Conservation (phyloP, 2,329 filamentous ascomycete species). For the Ophiostoma ulmi region DNA sequence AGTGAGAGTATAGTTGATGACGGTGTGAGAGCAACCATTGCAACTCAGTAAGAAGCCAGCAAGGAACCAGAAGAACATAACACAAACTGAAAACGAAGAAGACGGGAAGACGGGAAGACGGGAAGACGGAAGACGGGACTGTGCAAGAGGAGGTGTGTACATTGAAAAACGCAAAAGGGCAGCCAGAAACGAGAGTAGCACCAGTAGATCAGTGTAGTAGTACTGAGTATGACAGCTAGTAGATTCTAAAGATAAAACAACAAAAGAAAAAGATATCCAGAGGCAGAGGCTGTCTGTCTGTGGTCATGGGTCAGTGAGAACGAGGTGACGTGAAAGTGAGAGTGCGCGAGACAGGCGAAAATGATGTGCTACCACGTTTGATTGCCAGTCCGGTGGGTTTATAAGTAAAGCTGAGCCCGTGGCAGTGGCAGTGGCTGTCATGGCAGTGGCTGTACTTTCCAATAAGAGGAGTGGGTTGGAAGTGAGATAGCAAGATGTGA, state of each 20-base stretch:
- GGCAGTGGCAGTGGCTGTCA: neutral
- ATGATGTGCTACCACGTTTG: slow-evolving; percentile 18
- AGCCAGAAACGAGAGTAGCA: slow-evolving; percentile 12
- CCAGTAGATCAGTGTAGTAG: slow-evolving; percentile 1
- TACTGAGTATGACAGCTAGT: neutral
- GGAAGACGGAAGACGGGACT: neutral
- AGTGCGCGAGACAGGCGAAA: slow-evolving; percentile 15
- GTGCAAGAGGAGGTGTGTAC: neutral
- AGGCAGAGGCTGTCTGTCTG: neutral
- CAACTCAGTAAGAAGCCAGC: neutral
- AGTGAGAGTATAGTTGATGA: neutral
- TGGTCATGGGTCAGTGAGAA: neutral
- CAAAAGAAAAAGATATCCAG: neutral
- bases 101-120: neutral
- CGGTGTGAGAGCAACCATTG: neutral
- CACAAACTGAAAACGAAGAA: neutral
- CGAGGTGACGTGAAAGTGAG: slow-evolving; percentile 17
- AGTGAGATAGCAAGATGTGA: neutral
- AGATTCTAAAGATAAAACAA: neutral
- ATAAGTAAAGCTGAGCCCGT: neutral
- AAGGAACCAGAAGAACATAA: neutral
- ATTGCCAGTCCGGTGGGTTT: neutral
- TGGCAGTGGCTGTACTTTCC: neutral
- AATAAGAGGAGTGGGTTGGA: too few relatives aligned
- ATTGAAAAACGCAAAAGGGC: neutral